These are phyloP conservation scores for Arthromyces matolae DNA, from an alignment of 768 basidiomycete species.

Conservation along the genomic window DNA sequence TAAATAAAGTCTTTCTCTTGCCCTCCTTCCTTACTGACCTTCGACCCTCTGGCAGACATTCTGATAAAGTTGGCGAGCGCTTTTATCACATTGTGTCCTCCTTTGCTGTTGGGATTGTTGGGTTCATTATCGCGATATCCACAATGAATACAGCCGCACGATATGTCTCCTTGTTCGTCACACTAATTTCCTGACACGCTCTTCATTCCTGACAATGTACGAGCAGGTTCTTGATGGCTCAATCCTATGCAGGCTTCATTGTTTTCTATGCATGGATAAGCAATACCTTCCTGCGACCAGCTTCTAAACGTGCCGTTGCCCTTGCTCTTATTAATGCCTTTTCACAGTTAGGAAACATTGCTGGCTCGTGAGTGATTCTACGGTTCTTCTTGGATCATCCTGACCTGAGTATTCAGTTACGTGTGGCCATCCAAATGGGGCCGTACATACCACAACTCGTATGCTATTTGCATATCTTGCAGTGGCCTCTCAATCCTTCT, in stretches of 20 bases:
- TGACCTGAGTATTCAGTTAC: slow-evolving; percentile 37
- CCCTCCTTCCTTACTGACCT: background rate
- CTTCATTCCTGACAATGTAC: background rate
- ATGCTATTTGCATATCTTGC: slow-evolving; percentile 65
- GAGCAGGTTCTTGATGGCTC: slow-evolving; percentile 71
- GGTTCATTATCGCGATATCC: slow-evolving; percentile 61
- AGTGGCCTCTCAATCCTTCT: slow-evolving; percentile 48
- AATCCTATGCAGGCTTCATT: slow-evolving; percentile 70
- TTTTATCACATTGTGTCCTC: slow-evolving; percentile 61
- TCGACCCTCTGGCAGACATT: slow-evolving; percentile 45
- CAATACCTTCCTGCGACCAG: slow-evolving; percentile 52
- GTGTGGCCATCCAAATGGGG: slow-evolving; percentile 70
- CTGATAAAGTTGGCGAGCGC: slow-evolving; percentile 68
- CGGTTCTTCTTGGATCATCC: background rate
- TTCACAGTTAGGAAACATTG: slow-evolving; percentile 79
- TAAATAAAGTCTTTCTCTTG: slow-evolving; percentile 18
- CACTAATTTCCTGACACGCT: background rate
- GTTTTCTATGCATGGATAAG: slow-evolving; percentile 55
- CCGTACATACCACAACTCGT: slow-evolving; percentile 66
- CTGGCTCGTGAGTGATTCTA: slow-evolving; percentile 62
- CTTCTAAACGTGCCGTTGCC: slow-evolving; percentile 86
- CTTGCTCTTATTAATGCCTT: slow-evolving; percentile 81
- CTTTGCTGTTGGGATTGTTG: slow-evolving; percentile 56
- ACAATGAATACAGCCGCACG: slow-evolving; percentile 61
- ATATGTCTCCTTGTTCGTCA: slow-evolving; percentile 58